These are phyloP conservation scores for Echeveria elegans DNA, from an alignment of 164 flowering plant genomes.

Conservation along the genomic window DNA sequence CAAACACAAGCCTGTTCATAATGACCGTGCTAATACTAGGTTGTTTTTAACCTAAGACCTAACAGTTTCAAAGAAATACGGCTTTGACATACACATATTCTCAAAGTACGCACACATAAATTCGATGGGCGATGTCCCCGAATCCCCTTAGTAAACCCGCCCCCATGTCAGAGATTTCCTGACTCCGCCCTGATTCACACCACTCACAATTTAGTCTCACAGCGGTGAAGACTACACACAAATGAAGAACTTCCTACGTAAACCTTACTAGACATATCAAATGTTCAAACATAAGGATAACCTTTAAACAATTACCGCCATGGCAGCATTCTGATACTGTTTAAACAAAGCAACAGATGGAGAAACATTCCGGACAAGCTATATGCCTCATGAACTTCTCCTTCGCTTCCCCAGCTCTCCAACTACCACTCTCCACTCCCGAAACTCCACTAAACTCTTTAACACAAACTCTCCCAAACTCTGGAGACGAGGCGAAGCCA, in stretches of 20 bases:
- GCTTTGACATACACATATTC: background rate
- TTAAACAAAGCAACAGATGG: slow-evolving; percentile 76
- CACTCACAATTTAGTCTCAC: too few species aligned
- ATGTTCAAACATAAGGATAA: background rate
- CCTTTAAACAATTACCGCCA: slow-evolving; percentile 67
- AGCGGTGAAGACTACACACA: too few species aligned
- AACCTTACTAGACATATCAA: background rate
- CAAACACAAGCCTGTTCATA: too few species aligned
- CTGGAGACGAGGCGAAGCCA: slow-evolving; percentile 9
- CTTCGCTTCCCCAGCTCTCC: slow-evolving; percentile 18
- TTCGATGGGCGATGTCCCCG: too few species aligned
- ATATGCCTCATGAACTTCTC: slow-evolving; percentile 30
- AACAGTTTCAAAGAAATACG: background rate
- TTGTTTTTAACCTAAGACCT: background rate
- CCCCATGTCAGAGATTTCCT: too few species aligned
- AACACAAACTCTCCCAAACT: slow-evolving; percentile 17
- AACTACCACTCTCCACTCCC: slow-evolving; percentile 20
- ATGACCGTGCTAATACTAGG: background rate
- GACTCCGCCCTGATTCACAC: too few species aligned
- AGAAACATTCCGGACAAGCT: slow-evolving; percentile 66
- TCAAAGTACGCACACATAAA: background rate
- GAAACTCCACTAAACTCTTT: slow-evolving; percentile 25
- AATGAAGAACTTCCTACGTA: too few species aligned
- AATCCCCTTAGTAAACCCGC: too few species aligned
- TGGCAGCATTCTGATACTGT: slow-evolving; percentile 88